Conservation (phyloP, 2,329 filamentous ascomycete genomes). For the Fusarium nygamai region DNA sequence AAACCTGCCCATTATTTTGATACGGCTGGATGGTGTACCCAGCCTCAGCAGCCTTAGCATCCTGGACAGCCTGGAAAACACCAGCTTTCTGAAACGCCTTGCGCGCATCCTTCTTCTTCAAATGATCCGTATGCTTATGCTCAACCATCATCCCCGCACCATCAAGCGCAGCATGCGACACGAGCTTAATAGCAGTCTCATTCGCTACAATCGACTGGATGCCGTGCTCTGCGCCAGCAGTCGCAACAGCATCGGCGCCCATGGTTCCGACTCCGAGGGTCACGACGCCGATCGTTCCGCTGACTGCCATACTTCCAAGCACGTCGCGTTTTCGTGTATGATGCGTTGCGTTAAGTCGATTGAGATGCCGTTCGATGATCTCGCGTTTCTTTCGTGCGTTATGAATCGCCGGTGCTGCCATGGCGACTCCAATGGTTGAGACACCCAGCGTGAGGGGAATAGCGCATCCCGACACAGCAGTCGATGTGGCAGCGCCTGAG, state of each 20-base stretch:
- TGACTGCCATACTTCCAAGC: constrained; percentile 51
- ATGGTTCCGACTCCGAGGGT: constrained; percentile 50
- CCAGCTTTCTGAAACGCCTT: constrained; percentile 48
- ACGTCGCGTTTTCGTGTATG: constrained; percentile 54
- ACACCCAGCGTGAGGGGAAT: constrained; percentile 52
- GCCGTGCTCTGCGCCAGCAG: constrained; percentile 49
- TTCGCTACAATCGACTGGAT: constrained; percentile 43
- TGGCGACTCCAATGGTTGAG: constrained; percentile 51
- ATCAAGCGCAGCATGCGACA: constrained; percentile 50
- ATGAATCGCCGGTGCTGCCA: constrained; percentile 52
- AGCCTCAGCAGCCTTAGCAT: constrained; percentile 44
- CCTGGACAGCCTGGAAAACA: constrained; percentile 45
- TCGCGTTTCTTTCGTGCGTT: constrained; percentile 55
- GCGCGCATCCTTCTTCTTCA: constrained; percentile 48
- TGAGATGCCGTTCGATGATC: constrained; percentile 53
- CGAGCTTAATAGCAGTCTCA: constrained; percentile 49
- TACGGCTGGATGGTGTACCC: constrained; percentile 32
- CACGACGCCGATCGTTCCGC: constrained; percentile 49
- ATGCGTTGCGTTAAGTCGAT: constrained; percentile 47
- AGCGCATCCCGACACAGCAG: constrained; percentile 52
- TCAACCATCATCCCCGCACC: constrained; percentile 49
- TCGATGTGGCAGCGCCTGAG: constrained; percentile 52
- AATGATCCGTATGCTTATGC: constrained; percentile 48
- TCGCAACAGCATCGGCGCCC: constrained; percentile 50
- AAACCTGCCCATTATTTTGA: constrained; percentile 4